Conservation (phyloP, 2,329 filamentous ascomycete genomes). For the Monosporascus sp. region DNA sequence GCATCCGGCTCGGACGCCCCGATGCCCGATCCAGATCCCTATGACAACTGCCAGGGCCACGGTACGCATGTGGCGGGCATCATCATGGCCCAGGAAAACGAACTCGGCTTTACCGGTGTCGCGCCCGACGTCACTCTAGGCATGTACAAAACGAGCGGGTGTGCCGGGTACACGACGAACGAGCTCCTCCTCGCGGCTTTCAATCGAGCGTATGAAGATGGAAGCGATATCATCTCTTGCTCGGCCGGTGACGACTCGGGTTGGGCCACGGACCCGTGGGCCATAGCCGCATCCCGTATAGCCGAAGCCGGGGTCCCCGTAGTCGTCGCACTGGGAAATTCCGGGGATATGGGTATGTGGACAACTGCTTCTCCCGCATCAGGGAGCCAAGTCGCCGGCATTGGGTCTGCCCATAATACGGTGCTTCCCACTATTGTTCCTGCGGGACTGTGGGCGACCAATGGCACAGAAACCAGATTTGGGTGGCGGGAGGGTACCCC, state of each 20-base stretch:
- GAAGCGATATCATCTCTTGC: slow-evolving; percentile 27
- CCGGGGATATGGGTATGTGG: slow-evolving; percentile 23
- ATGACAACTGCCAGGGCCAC: slow-evolving; percentile 34
- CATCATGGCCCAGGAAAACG: slow-evolving; percentile 22
- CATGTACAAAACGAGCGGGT: slow-evolving; percentile 13
- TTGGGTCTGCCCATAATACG: slow-evolving; percentile 10
- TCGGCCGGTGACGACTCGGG: slow-evolving; percentile 23
- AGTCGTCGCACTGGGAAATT: slow-evolving; percentile 36
- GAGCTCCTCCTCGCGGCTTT: slow-evolving; percentile 26
- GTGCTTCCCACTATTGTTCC: slow-evolving; percentile 7
- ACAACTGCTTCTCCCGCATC: slow-evolving; percentile 8
- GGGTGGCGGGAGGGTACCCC: slow-evolving; percentile 11
- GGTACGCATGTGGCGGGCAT: slow-evolving; percentile 42
- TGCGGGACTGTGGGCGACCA: neutral
- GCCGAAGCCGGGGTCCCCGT: slow-evolving; percentile 34
- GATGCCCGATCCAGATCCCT: slow-evolving; percentile 35
- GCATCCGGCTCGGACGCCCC: slow-evolving; percentile 15
- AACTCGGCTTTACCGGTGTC: slow-evolving; percentile 13
- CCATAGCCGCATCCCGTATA: slow-evolving; percentile 33
- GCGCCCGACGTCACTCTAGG: slow-evolving; percentile 13
- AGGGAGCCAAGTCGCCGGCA: slow-evolving; percentile 7
- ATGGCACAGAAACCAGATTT: slow-evolving; percentile 4
- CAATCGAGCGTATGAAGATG: slow-evolving; percentile 23
- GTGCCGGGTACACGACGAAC: slow-evolving; percentile 12
- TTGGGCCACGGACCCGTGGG: slow-evolving; percentile 29